phyloP scores from a whole-genome alignment of 371 early-diverging fungal genomes.

The Blakeslea trispora region DNA sequence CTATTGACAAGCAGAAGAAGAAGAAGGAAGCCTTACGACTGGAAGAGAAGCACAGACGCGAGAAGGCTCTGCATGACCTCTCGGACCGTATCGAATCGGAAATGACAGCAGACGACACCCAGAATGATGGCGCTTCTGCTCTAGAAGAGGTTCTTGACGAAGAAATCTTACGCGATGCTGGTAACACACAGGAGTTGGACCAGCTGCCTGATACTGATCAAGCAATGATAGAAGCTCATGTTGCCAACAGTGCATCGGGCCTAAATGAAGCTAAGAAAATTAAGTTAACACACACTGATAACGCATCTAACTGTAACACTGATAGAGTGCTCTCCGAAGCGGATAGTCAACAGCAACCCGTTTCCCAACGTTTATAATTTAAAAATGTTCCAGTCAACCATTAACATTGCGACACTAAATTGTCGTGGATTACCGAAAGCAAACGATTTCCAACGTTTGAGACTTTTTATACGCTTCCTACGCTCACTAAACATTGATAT shows the following conservation, averaged over 20 bases:
- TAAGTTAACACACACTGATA: neutral
- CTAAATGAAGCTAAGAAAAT: too few relatives aligned
- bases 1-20: neutral
- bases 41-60: too few relatives aligned
- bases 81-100: too few relatives aligned
- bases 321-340: neutral
- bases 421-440: conserved; percentile 12
- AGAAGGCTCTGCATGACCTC: neutral
- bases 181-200: too few relatives aligned
- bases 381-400: neutral
- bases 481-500: neutral
- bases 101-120: too few relatives aligned
- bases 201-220: too few relatives aligned
- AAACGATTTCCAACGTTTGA: neutral
- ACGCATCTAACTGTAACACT: neutral
- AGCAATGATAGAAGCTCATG: too few relatives aligned
- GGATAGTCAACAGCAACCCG: neutral
- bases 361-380: neutral
- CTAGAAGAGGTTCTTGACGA: too few relatives aligned
- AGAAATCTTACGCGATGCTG: too few relatives aligned
- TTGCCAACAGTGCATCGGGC: too few relatives aligned
- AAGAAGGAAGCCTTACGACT: too few relatives aligned
- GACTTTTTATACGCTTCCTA: conserved; percentile 11
- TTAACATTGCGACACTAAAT: neutral
- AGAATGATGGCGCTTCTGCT: too few relatives aligned